These are phyloP conservation scores for Fagopyrum tataricum DNA, from an alignment of 148 eudicot genomes.

Conservation along the genomic window DNA sequence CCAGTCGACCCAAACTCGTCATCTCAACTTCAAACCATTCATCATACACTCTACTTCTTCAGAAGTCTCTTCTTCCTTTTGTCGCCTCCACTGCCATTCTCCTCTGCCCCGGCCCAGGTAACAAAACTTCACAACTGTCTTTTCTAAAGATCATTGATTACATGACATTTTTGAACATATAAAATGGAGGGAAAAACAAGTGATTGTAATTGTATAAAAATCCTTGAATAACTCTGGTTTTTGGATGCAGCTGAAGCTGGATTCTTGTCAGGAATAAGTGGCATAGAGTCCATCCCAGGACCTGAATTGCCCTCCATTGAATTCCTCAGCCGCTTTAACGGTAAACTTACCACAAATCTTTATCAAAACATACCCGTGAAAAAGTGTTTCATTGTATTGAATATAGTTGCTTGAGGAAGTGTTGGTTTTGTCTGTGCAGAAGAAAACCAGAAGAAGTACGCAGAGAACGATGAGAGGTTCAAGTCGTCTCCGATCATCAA, in stretches of 20 bases:
- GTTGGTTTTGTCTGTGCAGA: conserved; percentile 35
- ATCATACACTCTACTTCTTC: conserved; percentile 15
- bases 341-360: conserved; percentile 21
- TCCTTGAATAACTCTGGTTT: neutral
- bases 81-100: conserved; percentile 51
- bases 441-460: conserved; percentile 81
- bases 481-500: conserved; percentile 82
- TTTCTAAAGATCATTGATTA: neutral
- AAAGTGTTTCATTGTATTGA: too few species aligned
- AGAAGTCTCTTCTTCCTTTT: conserved; percentile 35
- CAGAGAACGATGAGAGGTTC: conserved; percentile 79
- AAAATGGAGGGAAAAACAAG: too few species aligned
- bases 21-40: neutral
- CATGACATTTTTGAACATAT: neutral
- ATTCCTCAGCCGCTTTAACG: conserved; percentile 57
- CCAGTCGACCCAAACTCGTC: neutral
- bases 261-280: conserved; percentile 63
- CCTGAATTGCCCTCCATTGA: conserved; percentile 74
- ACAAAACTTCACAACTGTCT: neutral
- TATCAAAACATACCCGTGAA: neutral
- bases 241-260: conserved; percentile 78
- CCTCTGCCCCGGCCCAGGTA: conserved; percentile 62
- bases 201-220: neutral
- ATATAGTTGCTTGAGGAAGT: neutral
- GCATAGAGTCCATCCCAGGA: conserved; percentile 85